Conservation (phyloP, 1,284 basidiomycete genomes). For the Pyrrhoderma lamaoense region DNA sequence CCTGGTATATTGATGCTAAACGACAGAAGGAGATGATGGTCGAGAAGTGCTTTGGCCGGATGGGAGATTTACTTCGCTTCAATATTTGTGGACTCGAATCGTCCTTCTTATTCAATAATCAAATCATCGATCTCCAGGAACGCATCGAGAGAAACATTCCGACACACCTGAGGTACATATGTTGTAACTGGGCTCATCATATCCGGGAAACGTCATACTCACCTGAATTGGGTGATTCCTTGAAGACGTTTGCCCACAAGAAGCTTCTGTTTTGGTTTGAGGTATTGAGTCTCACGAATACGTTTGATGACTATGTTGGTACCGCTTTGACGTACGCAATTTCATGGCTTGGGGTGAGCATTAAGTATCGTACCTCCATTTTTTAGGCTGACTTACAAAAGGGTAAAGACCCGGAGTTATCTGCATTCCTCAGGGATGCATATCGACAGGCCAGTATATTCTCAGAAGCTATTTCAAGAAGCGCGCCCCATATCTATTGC, state of each 20-base stretch:
- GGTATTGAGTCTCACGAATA: constrained; percentile 23
- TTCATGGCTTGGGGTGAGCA: background rate
- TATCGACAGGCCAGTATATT: constrained; percentile 2
- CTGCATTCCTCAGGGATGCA: background rate
- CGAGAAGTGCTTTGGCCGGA: background rate
- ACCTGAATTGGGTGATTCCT: constrained; percentile 1
- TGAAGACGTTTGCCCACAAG: constrained; percentile 18
- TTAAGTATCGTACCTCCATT: no score
- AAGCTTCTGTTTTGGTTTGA: constrained; percentile 27
- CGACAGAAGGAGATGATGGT: background rate
- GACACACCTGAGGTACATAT: constrained; percentile 1
- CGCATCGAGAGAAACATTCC: background rate
- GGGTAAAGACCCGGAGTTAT: background rate
- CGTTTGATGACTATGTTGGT: background rate
- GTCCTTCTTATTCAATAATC: constrained; percentile 5
- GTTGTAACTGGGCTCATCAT: constrained; percentile 2
- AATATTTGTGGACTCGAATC: constrained; percentile 2
- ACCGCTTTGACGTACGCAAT: background rate
- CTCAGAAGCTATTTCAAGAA: background rate
- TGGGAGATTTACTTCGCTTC: background rate
- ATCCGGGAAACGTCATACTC: background rate
- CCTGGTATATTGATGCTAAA: background rate
- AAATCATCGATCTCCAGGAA: background rate
- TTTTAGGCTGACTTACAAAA: no score
- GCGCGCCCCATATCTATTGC: background rate